A percentile compares a stretch with the other conserved stretches of the same genome.
These are phyloP conservation scores for Persicaria tinctoria DNA, from an alignment of 148 eudicot genomes.

Conservation along the genomic window DNA sequence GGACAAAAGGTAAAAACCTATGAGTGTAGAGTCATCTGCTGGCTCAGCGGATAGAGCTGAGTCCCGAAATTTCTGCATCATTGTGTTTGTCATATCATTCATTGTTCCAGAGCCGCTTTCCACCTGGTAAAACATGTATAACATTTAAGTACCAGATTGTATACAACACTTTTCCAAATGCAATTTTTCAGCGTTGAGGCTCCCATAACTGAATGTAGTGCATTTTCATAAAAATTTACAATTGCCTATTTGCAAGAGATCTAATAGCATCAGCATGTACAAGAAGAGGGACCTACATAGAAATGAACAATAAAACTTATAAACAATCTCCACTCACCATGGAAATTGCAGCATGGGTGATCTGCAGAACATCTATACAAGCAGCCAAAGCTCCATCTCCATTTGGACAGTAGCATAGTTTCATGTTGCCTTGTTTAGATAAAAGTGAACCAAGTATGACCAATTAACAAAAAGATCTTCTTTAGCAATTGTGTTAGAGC, in stretches of 20 bases:
- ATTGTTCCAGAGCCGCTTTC: constrained; percentile 74
- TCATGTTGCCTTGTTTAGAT: no score
- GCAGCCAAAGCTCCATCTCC: constrained; percentile 74
- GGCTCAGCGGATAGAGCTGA: constrained; percentile 85
- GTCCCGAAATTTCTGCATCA: constrained; percentile 99
- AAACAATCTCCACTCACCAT: constrained; percentile 42
- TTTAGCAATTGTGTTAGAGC: no score
- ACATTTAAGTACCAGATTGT: constrained; percentile 11
- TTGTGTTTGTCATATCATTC: constrained; percentile 76
- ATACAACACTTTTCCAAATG: background rate
- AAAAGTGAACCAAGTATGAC: no score
- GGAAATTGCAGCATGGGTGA: constrained; percentile 92
- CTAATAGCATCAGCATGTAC: background rate
- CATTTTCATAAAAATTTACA: background rate
- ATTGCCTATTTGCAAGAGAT: background rate
- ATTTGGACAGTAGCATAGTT: no score
- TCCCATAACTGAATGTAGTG: background rate
- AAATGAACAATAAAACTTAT: background rate
- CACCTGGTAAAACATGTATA: constrained; percentile 37
- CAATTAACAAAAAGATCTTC: no score
- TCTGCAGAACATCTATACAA: constrained; percentile 87
- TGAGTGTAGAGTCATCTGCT: constrained; percentile 73
- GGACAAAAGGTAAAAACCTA: constrained; percentile 31
- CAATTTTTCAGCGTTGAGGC: background rate
- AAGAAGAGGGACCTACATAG: no score